A percentile compares a stretch with the other conserved stretches of the same genome.
Evolutionary conservation across 495 filamentous ascomycete species (phyloP).

Genomic region (Lichina pygmaea): DNA sequence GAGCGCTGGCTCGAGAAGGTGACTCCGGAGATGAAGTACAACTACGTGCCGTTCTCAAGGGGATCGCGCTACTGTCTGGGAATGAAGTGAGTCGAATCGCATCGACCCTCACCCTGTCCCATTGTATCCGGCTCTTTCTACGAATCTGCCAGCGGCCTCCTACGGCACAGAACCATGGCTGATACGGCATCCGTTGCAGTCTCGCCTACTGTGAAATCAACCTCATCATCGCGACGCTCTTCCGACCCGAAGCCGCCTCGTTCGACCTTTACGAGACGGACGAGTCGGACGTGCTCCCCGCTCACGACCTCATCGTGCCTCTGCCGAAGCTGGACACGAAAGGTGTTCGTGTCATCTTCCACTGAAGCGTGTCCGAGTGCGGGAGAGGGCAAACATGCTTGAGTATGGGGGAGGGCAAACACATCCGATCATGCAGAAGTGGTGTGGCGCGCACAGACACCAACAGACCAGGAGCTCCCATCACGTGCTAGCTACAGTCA

Average conservation of each 20-base stretch:
- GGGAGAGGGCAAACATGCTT: too few relatives aligned
- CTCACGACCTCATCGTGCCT: constrained; percentile 15
- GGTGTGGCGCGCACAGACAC: too few relatives aligned
- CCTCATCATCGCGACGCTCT: constrained; percentile 12
- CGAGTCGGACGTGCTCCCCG: constrained; percentile 11
- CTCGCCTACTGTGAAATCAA: constrained; percentile 14
- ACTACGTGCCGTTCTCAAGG: constrained; percentile 1
- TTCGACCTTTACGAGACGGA: constrained; percentile 15
- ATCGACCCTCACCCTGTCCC: not conserved
- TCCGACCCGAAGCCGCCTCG: constrained; percentile 6
- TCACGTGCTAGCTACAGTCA: too few relatives aligned
- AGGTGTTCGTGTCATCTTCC: constrained; percentile 8
- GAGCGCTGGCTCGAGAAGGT: constrained; percentile 3
- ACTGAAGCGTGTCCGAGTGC: too few relatives aligned
- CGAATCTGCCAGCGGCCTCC: too few relatives aligned
- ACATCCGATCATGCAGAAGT: too few relatives aligned
- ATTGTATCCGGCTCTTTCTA: too few relatives aligned
- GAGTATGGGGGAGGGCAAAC: too few relatives aligned
- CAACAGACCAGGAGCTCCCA: too few relatives aligned
- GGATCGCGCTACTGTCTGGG: constrained; percentile 3
- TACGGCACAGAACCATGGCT: too few relatives aligned
- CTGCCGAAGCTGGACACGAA: constrained; percentile 11
- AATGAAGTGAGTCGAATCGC: not conserved
- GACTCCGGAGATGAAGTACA: not conserved
- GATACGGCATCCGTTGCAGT: not conserved